Conservation (phyloP, 495 filamentous ascomycete genomes). For the Opeltia flavorubescens region DNA sequence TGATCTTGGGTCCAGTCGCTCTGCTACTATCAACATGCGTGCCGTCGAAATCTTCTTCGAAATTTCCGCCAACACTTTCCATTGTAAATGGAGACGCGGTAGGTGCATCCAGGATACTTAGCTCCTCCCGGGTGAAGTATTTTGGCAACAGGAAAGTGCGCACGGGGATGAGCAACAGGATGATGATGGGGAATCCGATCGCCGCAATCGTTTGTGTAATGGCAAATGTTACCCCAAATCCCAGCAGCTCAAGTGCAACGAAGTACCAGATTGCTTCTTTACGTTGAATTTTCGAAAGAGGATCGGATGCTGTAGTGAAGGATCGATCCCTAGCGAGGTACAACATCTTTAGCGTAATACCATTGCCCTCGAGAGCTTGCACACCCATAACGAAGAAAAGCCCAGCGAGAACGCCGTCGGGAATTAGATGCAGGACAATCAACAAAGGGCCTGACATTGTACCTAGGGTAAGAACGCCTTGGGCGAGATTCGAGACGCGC, state of each 20-base stretch:
- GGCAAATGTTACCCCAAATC: constrained; percentile 81
- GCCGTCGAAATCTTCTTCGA: constrained; percentile 29
- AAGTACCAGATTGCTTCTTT: constrained; percentile 59
- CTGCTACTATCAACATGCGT: not conserved
- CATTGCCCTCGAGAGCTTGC: constrained; percentile 67
- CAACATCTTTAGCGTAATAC: constrained; percentile 67
- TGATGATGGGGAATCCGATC: constrained; percentile 85
- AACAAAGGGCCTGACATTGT: constrained; percentile 83
- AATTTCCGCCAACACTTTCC: constrained; percentile 66
- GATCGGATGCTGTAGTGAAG: constrained; percentile 50
- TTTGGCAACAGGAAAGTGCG: constrained; percentile 58
- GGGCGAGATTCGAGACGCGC: constrained; percentile 70
- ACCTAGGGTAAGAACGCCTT: constrained; percentile 70
- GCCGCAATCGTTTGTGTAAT: constrained; percentile 92
- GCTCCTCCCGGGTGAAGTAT: constrained; percentile 53
- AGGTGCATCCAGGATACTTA: constrained; percentile 58
- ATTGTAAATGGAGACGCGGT: constrained; percentile 77
- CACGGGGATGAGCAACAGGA: constrained; percentile 65
- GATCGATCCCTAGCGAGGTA: constrained; percentile 55
- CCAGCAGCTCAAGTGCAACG: constrained; percentile 59
- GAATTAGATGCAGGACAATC: constrained; percentile 69
- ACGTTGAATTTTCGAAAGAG: constrained; percentile 46
- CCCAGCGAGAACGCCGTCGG: constrained; percentile 74
- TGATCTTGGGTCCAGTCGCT: not conserved
- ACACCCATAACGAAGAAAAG: constrained; percentile 89